phyloP scores from a whole-genome alignment of 2,329 filamentous ascomycete species.

The Sclerotinia sclerotiorum region DNA sequence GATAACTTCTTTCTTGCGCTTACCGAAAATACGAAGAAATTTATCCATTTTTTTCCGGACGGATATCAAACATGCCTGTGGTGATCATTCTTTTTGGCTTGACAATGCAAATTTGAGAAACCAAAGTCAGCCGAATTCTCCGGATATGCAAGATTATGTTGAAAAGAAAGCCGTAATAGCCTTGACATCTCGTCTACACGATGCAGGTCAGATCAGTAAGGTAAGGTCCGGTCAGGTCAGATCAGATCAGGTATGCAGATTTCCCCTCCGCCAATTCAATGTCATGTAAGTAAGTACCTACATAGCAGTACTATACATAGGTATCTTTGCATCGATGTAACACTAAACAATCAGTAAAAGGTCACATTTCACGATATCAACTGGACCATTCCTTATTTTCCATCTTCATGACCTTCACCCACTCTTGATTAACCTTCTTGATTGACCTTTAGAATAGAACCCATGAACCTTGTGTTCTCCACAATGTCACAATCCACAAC shows the following conservation, averaged over 20 bases:
- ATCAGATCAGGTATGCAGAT: neutral
- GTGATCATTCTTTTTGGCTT: conserved; percentile 3
- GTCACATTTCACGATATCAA: neutral
- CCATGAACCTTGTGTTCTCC: conserved; percentile 4
- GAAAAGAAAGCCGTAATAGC: neutral
- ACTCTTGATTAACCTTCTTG: neutral
- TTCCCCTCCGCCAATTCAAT: neutral
- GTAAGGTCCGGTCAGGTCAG: neutral
- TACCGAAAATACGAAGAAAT: neutral
- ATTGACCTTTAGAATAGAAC: neutral
- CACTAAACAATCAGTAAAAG: neutral
- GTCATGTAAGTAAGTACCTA: neutral
- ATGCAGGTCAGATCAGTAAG: neutral
- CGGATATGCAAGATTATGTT: conserved; percentile 18
- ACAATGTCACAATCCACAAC: conserved; percentile 8
- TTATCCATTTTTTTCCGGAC: neutral
- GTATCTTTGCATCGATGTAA: neutral
- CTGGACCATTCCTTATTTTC: neutral
- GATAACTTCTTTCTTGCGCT: neutral
- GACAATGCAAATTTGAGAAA: conserved; percentile 4
- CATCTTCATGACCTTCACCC: neutral
- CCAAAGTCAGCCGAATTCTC: conserved; percentile 5
- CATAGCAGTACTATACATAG: neutral
- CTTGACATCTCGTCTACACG: neutral
- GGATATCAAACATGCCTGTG: conserved; percentile 14